phyloP scores from a whole-genome alignment of 352 stramenopile genomes.

The Globisporangium nunn region DNA sequence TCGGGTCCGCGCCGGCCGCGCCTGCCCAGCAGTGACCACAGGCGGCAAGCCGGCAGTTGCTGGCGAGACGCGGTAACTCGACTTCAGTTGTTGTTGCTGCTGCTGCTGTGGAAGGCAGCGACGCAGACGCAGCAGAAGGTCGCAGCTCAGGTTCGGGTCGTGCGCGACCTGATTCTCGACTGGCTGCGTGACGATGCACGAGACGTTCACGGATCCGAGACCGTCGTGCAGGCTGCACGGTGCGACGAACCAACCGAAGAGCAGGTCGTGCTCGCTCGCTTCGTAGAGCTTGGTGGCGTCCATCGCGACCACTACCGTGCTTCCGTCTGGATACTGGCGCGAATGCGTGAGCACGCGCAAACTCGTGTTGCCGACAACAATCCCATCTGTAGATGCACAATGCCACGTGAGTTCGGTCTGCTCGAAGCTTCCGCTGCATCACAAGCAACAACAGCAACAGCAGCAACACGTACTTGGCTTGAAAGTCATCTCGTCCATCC shows the following conservation, averaged over 20 bases:
- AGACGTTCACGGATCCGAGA: conserved; percentile 33
- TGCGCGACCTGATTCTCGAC: conserved; percentile 18
- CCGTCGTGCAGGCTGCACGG: conserved; percentile 28
- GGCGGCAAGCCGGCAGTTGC: background rate
- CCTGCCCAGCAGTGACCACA: background rate
- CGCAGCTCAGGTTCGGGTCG: conserved; percentile 34
- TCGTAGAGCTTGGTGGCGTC: conserved; percentile 17
- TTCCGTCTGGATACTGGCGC: conserved; percentile 55
- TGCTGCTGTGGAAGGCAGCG: conserved; percentile 13
- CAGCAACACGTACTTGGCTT: conserved; percentile 14
- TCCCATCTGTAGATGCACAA: conserved; percentile 9
- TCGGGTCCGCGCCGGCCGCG: background rate
- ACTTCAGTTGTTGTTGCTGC: background rate
- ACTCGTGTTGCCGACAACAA: conserved; percentile 4
- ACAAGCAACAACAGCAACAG: background rate
- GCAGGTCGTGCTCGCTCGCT: conserved; percentile 21
- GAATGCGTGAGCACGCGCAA: conserved; percentile 36
- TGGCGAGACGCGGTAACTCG: background rate
- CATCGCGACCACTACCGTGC: conserved; percentile 41
- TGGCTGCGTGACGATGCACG: conserved; percentile 41
- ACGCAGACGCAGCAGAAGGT: conserved; percentile 41
- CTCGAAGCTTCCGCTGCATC: background rate
- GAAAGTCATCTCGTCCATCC: conserved; percentile 39
- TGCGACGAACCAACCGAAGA: conserved; percentile 57
- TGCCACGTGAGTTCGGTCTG: background rate